A percentile compares a stretch with the other conserved stretches of the same genome.
phyloP scores from a whole-genome alignment of 805 yeast species.

The Blastobotrys americana region DNA sequence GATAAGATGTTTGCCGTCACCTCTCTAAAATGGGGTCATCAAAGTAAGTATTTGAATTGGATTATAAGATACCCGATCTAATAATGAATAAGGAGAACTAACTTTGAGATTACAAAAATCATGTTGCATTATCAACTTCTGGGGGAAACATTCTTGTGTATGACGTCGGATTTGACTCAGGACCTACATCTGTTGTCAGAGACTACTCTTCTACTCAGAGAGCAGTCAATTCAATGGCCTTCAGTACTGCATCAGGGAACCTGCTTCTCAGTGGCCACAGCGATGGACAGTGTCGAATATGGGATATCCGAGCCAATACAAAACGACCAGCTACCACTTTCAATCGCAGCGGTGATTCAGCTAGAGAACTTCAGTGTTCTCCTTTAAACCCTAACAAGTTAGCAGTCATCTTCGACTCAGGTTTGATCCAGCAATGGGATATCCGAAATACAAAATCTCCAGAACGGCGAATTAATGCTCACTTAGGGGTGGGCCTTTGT shows the following conservation, averaged over 20 bases:
- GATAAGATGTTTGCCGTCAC: slow-evolving; percentile 27
- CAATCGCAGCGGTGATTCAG: slow-evolving; percentile 63
- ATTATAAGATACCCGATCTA: slow-evolving; percentile 13
- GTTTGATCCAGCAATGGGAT: slow-evolving; percentile 82
- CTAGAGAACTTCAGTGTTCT: slow-evolving; percentile 48
- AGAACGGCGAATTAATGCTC: slow-evolving; percentile 78
- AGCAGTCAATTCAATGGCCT: slow-evolving; percentile 49
- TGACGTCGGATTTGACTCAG: slow-evolving; percentile 12
- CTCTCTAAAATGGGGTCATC: slow-evolving; percentile 30
- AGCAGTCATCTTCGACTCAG: slow-evolving; percentile 82
- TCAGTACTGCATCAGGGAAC: slow-evolving; percentile 57
- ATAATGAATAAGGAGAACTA: slow-evolving; percentile 16
- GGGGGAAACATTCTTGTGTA: slow-evolving; percentile 31
- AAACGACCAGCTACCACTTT: slow-evolving; percentile 44
- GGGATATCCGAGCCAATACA: slow-evolving; percentile 69
- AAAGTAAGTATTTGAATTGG: background rate
- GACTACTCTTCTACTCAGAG: slow-evolving; percentile 36
- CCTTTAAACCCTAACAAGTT: slow-evolving; percentile 50
- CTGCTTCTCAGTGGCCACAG: slow-evolving; percentile 65
- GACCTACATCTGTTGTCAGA: slow-evolving; percentile 5
- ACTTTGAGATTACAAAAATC: slow-evolving; percentile 9
- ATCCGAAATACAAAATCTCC: slow-evolving; percentile 53
- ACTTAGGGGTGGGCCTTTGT: slow-evolving; percentile 83
- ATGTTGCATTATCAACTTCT: slow-evolving; percentile 26
- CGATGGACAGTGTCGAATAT: slow-evolving; percentile 68